A percentile compares a stretch with the other conserved stretches of the same genome.
These are phyloP conservation scores for Ganoderma multipileum DNA, from an alignment of 1,284 basidiomycete genomes.

Conservation along the genomic window DNA sequence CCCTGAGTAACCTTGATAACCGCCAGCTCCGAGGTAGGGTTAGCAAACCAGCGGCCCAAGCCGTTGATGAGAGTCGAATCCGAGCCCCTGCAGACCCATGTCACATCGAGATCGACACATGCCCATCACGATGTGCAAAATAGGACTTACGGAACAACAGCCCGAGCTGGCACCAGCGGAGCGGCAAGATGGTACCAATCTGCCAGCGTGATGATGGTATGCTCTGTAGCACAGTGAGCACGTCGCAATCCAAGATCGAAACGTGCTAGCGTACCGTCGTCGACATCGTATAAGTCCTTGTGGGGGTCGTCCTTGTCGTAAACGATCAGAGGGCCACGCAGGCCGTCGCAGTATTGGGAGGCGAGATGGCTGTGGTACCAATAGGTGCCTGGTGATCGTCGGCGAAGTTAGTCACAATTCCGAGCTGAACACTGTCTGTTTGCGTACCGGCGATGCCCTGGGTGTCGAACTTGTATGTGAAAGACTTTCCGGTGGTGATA, in stretches of 20 bases:
- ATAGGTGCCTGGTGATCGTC: constrained; percentile 21
- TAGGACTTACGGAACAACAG: constrained; percentile 19
- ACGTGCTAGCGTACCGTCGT: constrained; percentile 42
- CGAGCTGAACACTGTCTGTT: constrained; percentile 22
- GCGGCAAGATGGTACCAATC: constrained; percentile 39
- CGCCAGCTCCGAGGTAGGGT: constrained; percentile 34
- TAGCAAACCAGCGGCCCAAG: constrained; percentile 39
- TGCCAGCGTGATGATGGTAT: constrained; percentile 37
- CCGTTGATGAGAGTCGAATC: constrained; percentile 59
- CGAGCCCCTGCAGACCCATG: constrained; percentile 4
- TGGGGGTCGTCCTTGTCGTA: constrained; percentile 53
- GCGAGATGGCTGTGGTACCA: constrained; percentile 37
- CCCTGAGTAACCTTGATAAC: constrained; percentile 40
- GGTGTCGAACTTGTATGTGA: constrained; percentile 47
- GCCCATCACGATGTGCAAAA: not conserved
- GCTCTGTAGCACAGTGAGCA: constrained; percentile 25
- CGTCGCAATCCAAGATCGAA: not conserved
- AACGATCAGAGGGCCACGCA: constrained; percentile 46
- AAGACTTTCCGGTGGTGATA: constrained; percentile 50
- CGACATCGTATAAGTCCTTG: constrained; percentile 48
- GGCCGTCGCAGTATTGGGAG: constrained; percentile 46
- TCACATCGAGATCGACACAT: not conserved
- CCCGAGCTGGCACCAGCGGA: not conserved
- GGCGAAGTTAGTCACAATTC: not conserved
- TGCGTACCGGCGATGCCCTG: constrained; percentile 27